Percentiles rank a stretch among this genome's conserved stretches.
Conservation (phyloP, 1,284 basidiomycete species). For the Tilletia caries region DNA sequence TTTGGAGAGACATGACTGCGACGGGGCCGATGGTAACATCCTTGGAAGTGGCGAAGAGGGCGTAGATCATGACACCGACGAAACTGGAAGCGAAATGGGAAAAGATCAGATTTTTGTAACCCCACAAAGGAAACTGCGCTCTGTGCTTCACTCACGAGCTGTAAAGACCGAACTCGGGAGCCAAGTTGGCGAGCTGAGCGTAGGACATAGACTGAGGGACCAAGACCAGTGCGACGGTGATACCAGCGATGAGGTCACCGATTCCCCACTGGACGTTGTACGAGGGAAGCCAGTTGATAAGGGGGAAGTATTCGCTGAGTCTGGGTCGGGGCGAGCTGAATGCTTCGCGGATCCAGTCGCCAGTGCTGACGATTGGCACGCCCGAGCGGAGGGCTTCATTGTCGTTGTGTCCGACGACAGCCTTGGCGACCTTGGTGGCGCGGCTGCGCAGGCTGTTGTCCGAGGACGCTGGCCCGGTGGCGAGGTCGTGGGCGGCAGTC, state of each 20-base stretch:
- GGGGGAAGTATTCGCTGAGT: constrained; percentile 45
- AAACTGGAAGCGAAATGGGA: constrained; percentile 62
- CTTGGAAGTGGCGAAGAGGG: constrained; percentile 53
- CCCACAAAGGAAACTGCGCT: too few relatives aligned
- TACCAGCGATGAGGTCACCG: constrained; percentile 54
- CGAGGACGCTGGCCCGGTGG: not conserved
- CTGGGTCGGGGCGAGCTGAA: constrained; percentile 43
- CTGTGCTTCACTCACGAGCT: constrained; percentile 59
- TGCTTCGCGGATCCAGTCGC: constrained; percentile 39
- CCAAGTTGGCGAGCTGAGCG: constrained; percentile 74
- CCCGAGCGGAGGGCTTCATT: constrained; percentile 48
- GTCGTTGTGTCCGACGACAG: constrained; percentile 42
- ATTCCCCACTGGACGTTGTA: constrained; percentile 53
- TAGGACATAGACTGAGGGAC: constrained; percentile 58
- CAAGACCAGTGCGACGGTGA: constrained; percentile 54
- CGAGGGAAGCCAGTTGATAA: constrained; percentile 52
- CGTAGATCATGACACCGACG: constrained; percentile 75
- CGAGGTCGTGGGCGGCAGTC: constrained; percentile 4
- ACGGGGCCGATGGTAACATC: constrained; percentile 54
- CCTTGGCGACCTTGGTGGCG: constrained; percentile 17
- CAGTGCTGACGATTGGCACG: constrained; percentile 47
- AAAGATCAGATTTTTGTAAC: too few relatives aligned
- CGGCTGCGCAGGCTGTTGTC: not conserved
- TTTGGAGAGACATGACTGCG: constrained; percentile 92
- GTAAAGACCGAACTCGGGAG: constrained; percentile 86